These are phyloP conservation scores for Picochlorum costavermella DNA, from an alignment of 139 green algal species.

Conservation along the genomic window DNA sequence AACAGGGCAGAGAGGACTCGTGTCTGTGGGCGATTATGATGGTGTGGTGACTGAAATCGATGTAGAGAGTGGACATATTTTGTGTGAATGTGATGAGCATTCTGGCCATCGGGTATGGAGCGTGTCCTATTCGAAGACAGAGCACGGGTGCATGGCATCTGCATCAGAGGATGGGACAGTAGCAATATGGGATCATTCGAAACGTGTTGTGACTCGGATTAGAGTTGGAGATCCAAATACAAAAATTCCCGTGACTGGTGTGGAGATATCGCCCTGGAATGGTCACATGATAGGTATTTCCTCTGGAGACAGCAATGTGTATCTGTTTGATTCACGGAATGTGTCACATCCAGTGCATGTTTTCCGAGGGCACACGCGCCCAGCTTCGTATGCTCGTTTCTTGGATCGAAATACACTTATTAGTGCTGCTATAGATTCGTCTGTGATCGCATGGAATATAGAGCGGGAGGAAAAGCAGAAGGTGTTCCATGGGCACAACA, in stretches of 20 bases:
- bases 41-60: constrained; percentile 55
- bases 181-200: constrained; percentile 57
- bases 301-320: constrained; percentile 51
- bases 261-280: constrained; percentile 56
- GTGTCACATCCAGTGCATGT: constrained; percentile 24
- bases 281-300: constrained; percentile 68
- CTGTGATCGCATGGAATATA: constrained; percentile 57
- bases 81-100: constrained; percentile 56
- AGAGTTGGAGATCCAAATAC: not conserved
- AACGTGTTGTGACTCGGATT: constrained; percentile 20
- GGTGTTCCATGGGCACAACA: constrained; percentile 63
- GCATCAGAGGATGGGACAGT: constrained; percentile 77
- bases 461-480: not conserved
- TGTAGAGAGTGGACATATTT: constrained; percentile 49
- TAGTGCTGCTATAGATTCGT: constrained; percentile 72
- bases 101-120: constrained; percentile 65
- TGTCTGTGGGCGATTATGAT: constrained; percentile 72
- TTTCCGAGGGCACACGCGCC: constrained; percentile 40
- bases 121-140: constrained; percentile 51
- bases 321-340: constrained; percentile 67
- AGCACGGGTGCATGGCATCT: constrained; percentile 46
- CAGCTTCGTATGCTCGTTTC: constrained; percentile 82
- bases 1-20: constrained; percentile 41
- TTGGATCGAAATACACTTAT: constrained; percentile 46
- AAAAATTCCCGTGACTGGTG: constrained; percentile 48